Conservation (phyloP, 129 eudicot genomes). For the Heracleum sosnowskyi region DNA sequence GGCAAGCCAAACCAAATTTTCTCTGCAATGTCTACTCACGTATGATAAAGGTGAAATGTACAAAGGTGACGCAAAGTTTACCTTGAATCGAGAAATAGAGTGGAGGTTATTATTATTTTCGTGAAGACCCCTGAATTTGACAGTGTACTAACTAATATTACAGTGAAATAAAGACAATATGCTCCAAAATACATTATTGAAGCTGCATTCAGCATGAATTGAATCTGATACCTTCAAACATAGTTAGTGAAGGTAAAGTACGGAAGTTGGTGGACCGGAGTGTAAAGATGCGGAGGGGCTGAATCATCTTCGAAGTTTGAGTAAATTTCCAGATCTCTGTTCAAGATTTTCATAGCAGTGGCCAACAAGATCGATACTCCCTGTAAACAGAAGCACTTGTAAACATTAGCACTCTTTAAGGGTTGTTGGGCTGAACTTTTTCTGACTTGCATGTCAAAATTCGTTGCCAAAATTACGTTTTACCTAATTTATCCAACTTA, state of each 20-base stretch:
- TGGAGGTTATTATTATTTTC: background rate
- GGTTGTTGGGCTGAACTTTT: background rate
- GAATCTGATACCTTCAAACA: background rate
- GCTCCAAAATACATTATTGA: background rate
- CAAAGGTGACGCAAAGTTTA: too few species aligned
- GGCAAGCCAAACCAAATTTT: background rate
- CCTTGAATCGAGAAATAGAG: too few species aligned
- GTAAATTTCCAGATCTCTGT: background rate
- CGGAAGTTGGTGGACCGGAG: constrained; percentile 9
- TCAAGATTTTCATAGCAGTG: constrained; percentile 15
- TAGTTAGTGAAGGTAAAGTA: background rate
- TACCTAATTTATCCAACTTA: too few species aligned
- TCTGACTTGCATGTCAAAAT: background rate
- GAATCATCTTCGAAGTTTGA: constrained; percentile 2
- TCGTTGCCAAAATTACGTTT: background rate
- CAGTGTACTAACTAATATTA: background rate
- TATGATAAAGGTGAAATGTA: background rate
- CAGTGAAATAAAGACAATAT: background rate
- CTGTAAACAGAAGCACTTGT: constrained; percentile 13
- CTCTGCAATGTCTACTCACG: background rate
- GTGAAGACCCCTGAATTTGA: background rate
- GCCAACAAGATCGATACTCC: constrained; percentile 23
- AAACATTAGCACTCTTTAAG: background rate
- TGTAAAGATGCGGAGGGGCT: constrained; percentile 13
- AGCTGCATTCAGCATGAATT: background rate